A percentile compares a stretch with the other conserved stretches of the same genome.
Evolutionary conservation across 495 filamentous ascomycete genomes (phyloP).

Genomic region (Tricharina praecox): DNA sequence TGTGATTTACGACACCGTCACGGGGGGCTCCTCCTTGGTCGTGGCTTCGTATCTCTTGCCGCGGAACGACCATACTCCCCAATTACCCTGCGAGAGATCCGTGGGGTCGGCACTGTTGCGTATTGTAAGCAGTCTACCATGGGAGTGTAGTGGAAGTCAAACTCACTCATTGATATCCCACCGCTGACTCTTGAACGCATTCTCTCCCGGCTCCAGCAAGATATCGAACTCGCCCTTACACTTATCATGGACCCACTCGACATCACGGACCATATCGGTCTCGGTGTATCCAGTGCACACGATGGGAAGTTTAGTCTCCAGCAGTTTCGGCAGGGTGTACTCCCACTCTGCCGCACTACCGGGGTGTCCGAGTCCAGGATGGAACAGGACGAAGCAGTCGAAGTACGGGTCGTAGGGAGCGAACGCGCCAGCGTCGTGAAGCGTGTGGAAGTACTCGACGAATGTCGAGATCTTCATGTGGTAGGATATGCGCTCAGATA

Average conservation of each 20-base stretch:
- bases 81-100: slow-evolving; percentile 88
- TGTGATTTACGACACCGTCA: too few relatives aligned
- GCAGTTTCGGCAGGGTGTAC: slow-evolving; percentile 67
- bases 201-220: slow-evolving; percentile 80
- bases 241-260: slow-evolving; percentile 70
- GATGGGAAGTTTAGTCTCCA: slow-evolving; percentile 90
- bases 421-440: slow-evolving; percentile 78
- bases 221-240: slow-evolving; percentile 80
- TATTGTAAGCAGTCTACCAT: background rate
- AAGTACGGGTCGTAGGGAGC: slow-evolving; percentile 94
- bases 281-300: slow-evolving; percentile 91
- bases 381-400: slow-evolving; percentile 88
- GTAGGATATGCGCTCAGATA: slow-evolving; percentile 70
- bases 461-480: slow-evolving; percentile 91
- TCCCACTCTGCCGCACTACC: slow-evolving; percentile 85
- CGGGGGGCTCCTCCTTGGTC: too few relatives aligned
- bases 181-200: slow-evolving; percentile 78
- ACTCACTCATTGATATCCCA: slow-evolving; percentile 83
- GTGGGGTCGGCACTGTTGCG: slow-evolving; percentile 50
- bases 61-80: slow-evolving; percentile 90
- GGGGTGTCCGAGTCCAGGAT: slow-evolving; percentile 88
- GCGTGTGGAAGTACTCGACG: slow-evolving; percentile 94
- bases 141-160: too few relatives aligned
- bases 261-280: slow-evolving; percentile 81
- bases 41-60: slow-evolving; percentile 68